Evolutionary conservation across 495 filamentous ascomycete species (phyloP).

Genomic region (Penicillium cosmopolitanum): DNA sequence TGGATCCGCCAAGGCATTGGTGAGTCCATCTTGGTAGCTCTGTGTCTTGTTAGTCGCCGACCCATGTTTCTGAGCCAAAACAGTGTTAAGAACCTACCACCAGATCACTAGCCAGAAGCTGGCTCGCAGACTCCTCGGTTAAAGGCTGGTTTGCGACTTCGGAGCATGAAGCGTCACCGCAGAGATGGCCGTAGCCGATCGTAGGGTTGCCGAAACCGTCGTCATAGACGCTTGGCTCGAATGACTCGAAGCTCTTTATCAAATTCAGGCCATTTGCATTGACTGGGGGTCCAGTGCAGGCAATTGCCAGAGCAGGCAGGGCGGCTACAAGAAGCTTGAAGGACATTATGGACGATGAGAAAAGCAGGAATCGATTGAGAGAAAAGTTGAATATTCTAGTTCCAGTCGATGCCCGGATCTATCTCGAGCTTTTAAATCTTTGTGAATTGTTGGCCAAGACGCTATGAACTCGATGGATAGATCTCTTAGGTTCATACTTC

Average conservation of each 20-base stretch:
- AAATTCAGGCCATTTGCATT: constrained; percentile 42
- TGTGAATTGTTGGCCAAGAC: neutral
- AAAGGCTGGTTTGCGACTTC: constrained; percentile 52
- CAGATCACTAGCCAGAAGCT: constrained; percentile 47
- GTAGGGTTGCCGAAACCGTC: constrained; percentile 52
- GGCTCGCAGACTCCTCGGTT: constrained; percentile 39
- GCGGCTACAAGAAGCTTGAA: constrained; percentile 16
- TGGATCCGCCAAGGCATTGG: constrained; percentile 18
- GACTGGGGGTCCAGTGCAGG: constrained; percentile 36
- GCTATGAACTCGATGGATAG: neutral
- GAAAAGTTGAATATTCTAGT: no score
- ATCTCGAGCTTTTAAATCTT: neutral
- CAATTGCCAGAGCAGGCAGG: constrained; percentile 18
- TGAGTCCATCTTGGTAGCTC: constrained; percentile 27
- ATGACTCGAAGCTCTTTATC: constrained; percentile 47
- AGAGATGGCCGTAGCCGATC: constrained; percentile 57
- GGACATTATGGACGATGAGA: constrained; percentile 9
- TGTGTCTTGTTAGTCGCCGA: constrained; percentile 5
- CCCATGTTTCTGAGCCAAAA: neutral
- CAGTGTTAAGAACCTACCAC: constrained; percentile 23
- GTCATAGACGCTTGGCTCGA: constrained; percentile 31
- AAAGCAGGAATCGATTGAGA: no score
- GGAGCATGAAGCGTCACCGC: constrained; percentile 40
- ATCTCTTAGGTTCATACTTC: neutral
- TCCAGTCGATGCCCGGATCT: no score